A percentile compares a stretch with the other conserved stretches of the same genome.
Evolutionary conservation across 257 asterid genomes (phyloP).

Genomic region (Mentha longifolia): DNA sequence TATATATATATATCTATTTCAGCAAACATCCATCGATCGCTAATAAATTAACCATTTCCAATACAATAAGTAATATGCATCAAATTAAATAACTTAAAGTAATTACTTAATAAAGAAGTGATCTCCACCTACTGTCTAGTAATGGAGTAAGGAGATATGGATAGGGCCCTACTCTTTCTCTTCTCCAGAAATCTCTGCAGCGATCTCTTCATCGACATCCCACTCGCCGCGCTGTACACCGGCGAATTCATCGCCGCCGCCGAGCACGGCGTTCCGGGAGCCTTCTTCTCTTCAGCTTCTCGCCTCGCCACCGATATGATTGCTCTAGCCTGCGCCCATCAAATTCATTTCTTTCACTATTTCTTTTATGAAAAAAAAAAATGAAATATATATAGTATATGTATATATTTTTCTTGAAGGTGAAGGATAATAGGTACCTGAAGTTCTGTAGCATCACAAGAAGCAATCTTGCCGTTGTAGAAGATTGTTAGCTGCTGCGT

Average conservation of each 20-base stretch:
- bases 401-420: too few relatives aligned
- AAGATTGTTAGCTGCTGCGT: slow-evolving; percentile 50
- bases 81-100: too few relatives aligned
- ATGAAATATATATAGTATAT: too few relatives aligned
- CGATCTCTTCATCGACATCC: slow-evolving; percentile 50
- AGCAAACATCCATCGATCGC: too few relatives aligned
- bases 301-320: slow-evolving; percentile 40
- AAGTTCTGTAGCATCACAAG: slow-evolving; percentile 58
- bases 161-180: slow-evolving; percentile 43
- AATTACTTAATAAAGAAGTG: too few relatives aligned
- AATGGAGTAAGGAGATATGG: slow-evolving; percentile 27
- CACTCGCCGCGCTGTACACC: slow-evolving; percentile 31
- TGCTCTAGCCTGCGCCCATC: slow-evolving; percentile 38
- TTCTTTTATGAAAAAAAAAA: too few relatives aligned
- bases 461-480: slow-evolving; percentile 55
- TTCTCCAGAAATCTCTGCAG: slow-evolving; percentile 56
- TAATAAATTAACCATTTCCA: too few relatives aligned
- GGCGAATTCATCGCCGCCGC: slow-evolving; percentile 16
- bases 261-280: neutral
- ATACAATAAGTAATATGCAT: too few relatives aligned
- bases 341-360: neutral
- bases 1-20: too few relatives aligned
- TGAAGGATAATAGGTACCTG: slow-evolving; percentile 27
- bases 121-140: neutral
- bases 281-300: slow-evolving; percentile 24